Evolutionary conservation across 2,329 filamentous ascomycete genomes (phyloP).

Genomic region (Grosmannia serpens): DNA sequence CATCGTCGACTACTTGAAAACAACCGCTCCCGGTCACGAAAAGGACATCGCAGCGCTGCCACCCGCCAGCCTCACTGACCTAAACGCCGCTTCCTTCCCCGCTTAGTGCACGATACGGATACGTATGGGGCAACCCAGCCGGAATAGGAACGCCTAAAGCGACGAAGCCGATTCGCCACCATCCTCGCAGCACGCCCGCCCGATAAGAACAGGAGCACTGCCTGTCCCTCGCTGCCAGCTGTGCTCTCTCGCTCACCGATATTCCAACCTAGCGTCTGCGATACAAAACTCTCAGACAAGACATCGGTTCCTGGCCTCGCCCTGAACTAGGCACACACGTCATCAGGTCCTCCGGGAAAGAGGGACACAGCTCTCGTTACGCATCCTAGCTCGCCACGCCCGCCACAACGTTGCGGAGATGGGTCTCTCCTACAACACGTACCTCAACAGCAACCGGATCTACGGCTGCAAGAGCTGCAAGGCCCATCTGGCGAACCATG

Average conservation of each 20-base stretch:
- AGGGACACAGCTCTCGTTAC: not conserved
- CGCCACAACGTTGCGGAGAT: slow-evolving; percentile 31
- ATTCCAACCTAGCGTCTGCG: too few relatives aligned
- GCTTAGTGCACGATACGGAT: not conserved
- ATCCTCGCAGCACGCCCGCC: not conserved
- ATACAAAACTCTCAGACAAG: too few relatives aligned
- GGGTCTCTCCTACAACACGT: slow-evolving; percentile 87
- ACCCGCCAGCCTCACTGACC: too few relatives aligned
- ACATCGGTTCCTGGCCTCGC: too few relatives aligned
- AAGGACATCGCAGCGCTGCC: not conserved
- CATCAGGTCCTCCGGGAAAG: not conserved
- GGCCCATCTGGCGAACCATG: slow-evolving; percentile 86
- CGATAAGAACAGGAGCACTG: not conserved
- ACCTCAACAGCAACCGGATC: slow-evolving; percentile 75
- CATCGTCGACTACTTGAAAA: not conserved
- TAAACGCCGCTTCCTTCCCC: not conserved
- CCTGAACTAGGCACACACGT: too few relatives aligned
- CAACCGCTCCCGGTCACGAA: not conserved
- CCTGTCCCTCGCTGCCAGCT: not conserved
- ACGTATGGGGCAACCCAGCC: not conserved
- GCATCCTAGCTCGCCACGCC: not conserved
- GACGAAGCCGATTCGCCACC: not conserved
- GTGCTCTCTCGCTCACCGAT: not conserved
- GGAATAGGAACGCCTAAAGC: not conserved
- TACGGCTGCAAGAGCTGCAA: slow-evolving; percentile 94